phyloP scores from a whole-genome alignment of 2,329 filamentous ascomycete species.

The Venturiaceae sp. region DNA sequence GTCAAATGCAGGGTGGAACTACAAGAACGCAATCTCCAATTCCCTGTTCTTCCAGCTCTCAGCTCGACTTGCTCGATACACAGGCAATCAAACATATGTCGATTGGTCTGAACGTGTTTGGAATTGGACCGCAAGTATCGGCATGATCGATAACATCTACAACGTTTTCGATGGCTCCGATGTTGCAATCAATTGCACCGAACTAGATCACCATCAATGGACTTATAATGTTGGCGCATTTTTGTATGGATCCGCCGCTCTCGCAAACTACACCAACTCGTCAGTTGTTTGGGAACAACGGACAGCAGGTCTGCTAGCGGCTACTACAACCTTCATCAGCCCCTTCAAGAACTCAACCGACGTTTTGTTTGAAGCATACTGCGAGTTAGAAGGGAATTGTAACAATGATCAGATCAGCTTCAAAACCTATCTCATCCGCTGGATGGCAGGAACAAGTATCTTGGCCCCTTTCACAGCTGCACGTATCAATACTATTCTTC shows the following conservation, averaged over 20 bases:
- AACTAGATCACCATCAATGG: slow-evolving; percentile 44
- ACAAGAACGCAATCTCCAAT: slow-evolving; percentile 37
- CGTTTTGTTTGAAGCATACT: slow-evolving; percentile 57
- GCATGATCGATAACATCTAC: slow-evolving; percentile 39
- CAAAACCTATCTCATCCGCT: slow-evolving; percentile 66
- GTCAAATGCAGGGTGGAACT: slow-evolving; percentile 36
- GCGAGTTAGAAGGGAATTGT: slow-evolving; percentile 52
- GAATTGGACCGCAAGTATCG: slow-evolving; percentile 31
- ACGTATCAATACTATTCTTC: slow-evolving; percentile 27
- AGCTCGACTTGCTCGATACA: slow-evolving; percentile 25
- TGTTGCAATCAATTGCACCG: slow-evolving; percentile 30
- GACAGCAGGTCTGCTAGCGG: slow-evolving; percentile 45
- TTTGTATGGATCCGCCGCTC: slow-evolving; percentile 43
- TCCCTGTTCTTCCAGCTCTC: slow-evolving; percentile 41
- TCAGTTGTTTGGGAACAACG: slow-evolving; percentile 44
- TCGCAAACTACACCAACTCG: slow-evolving; percentile 43
- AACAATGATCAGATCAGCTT: slow-evolving; percentile 64
- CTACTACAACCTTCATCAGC: slow-evolving; percentile 44
- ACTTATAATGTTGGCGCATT: slow-evolving; percentile 47
- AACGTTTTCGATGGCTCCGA: slow-evolving; percentile 36
- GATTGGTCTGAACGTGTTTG: slow-evolving; percentile 47
- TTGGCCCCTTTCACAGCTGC: slow-evolving; percentile 32
- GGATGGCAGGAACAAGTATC: slow-evolving; percentile 38
- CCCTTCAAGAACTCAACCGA: slow-evolving; percentile 35
- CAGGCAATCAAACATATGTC: slow-evolving; percentile 42